A percentile compares a stretch with the other conserved stretches of the same genome.
These are phyloP conservation scores for Aspergillus hiratsukae DNA, from an alignment of 2,329 filamentous ascomycete species.

Conservation along the genomic window DNA sequence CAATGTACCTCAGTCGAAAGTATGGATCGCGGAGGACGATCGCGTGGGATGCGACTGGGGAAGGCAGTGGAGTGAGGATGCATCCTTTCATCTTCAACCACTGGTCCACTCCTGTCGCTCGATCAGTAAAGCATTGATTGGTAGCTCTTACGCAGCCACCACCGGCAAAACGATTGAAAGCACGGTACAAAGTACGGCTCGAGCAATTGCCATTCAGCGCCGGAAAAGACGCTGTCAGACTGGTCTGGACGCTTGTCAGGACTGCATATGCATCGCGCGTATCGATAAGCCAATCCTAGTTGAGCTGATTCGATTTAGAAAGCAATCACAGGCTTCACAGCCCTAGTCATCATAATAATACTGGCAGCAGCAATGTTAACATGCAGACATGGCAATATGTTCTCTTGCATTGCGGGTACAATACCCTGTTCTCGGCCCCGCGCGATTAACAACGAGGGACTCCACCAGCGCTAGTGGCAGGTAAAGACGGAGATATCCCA, in stretches of 20 bases:
- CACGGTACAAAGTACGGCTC: neutral
- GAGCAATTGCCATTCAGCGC: neutral
- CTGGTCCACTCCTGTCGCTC: neutral
- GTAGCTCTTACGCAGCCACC: neutral
- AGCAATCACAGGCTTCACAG: neutral
- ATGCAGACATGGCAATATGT: neutral
- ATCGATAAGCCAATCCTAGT: neutral
- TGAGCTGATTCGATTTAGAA: neutral
- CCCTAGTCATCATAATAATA: neutral
- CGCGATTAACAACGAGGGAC: conserved; percentile 10
- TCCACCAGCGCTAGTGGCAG: conserved; percentile 15
- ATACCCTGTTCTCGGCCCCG: conserved; percentile 8
- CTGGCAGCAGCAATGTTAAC: neutral
- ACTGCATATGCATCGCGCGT: neutral
- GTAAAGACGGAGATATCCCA: conserved; percentile 3
- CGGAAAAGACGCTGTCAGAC: neutral
- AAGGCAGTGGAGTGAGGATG: too few species aligned
- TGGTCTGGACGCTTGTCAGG: neutral
- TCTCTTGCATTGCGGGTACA: neutral
- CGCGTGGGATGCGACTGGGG: neutral
- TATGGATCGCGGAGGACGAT: neutral
- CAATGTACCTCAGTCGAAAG: neutral
- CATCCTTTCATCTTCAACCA: neutral
- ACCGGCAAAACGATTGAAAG: neutral
- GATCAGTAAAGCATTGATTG: too few species aligned